A percentile compares a stretch with the other conserved stretches of the same genome.
phyloP scores from a whole-genome alignment of 352 stramenopile genomes.

The Phytophthora megakarya region DNA sequence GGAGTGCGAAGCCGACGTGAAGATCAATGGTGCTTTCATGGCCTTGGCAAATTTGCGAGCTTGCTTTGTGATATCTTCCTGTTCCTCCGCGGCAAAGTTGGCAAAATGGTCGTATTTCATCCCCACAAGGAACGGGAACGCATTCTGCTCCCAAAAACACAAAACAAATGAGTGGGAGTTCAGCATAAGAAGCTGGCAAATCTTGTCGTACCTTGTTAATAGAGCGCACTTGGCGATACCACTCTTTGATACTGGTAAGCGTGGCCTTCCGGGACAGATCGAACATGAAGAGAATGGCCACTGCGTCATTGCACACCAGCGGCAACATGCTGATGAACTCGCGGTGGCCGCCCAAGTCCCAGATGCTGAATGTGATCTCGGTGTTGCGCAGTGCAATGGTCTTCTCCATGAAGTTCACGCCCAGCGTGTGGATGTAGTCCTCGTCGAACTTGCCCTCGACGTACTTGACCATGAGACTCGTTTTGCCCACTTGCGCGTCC shows the following conservation, averaged over 20 bases:
- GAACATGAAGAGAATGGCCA: slow-evolving; percentile 97
- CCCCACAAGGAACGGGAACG: slow-evolving; percentile 93
- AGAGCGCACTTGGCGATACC: slow-evolving; percentile 90
- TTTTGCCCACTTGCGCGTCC: slow-evolving; percentile 95
- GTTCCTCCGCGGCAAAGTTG: slow-evolving; percentile 89
- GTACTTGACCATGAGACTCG: slow-evolving; percentile 97
- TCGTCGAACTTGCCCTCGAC: slow-evolving; percentile 96
- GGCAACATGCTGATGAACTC: slow-evolving; percentile 96
- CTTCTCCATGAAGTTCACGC: slow-evolving; percentile 97
- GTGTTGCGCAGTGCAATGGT: slow-evolving; percentile 93
- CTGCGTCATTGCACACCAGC: slow-evolving; percentile 94
- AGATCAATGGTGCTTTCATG: slow-evolving; percentile 95
- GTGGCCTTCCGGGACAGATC: slow-evolving; percentile 92
- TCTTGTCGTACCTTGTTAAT: slow-evolving; percentile 81
- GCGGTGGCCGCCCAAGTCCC: slow-evolving; percentile 92
- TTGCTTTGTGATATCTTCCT: slow-evolving; percentile 94
- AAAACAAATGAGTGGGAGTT: background rate
- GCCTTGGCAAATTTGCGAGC: slow-evolving; percentile 94
- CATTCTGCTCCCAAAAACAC: slow-evolving; percentile 55
- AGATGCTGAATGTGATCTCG: slow-evolving; percentile 96
- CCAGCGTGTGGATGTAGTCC: slow-evolving; percentile 96
- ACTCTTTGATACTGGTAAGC: slow-evolving; percentile 93
- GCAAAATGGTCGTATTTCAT: slow-evolving; percentile 96
- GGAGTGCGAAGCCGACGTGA: slow-evolving; percentile 92
- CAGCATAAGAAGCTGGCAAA: background rate